These are phyloP conservation scores for Melastoma malabathricum DNA, from an alignment of 345 rosid genomes.

Conservation along the genomic window DNA sequence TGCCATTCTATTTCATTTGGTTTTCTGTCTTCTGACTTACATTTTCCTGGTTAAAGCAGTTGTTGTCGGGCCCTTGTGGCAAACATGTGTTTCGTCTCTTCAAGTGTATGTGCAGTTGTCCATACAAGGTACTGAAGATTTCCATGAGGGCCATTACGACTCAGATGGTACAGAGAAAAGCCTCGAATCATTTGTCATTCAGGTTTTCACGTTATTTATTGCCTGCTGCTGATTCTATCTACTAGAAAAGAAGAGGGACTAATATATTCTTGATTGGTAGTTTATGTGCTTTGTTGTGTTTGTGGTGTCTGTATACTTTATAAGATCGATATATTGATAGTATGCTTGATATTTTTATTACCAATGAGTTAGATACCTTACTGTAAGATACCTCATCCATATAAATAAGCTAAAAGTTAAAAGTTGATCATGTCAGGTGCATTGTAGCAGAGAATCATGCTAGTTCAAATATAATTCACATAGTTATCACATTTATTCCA, in stretches of 20 bases:
- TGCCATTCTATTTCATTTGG: background rate
- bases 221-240: background rate
- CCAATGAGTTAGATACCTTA: too few species aligned
- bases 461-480: too few species aligned
- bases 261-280: background rate
- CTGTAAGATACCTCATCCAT: too few species aligned
- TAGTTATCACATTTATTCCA: too few species aligned
- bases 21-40: conserved; percentile 2
- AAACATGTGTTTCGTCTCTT: conserved; percentile 73
- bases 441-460: too few species aligned
- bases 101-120: conserved; percentile 58
- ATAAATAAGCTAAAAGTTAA: too few species aligned
- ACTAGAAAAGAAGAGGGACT: background rate
- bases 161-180: conserved; percentile 92
- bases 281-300: too few species aligned
- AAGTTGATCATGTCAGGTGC: too few species aligned
- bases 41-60: conserved; percentile 31
- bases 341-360: too few species aligned
- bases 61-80: conserved; percentile 74
- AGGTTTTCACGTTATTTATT: conserved; percentile 24
- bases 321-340: too few species aligned
- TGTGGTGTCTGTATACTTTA: too few species aligned
- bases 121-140: conserved; percentile 60
- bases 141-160: conserved; percentile 74
- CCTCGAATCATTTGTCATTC: conserved; percentile 80